Base-by-base conservation (phyloP, 1,284 basidiomycete species). In the Cutaneotrichosporon curvatum region DNA sequence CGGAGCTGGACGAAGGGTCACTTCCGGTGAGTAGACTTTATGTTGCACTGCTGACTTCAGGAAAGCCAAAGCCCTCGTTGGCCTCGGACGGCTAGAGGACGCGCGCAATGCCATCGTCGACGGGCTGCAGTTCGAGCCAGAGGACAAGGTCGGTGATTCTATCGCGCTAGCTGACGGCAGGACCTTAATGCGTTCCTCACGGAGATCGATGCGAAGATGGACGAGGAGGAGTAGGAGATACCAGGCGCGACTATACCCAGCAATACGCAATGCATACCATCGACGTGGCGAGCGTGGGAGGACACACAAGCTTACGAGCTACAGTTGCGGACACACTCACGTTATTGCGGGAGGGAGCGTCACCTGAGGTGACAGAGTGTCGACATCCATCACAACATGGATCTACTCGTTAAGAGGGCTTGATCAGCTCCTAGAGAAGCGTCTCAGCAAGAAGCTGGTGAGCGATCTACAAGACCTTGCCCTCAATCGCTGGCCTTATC, bases 1-100 rank as follows among this genome's bases (percentile, higher is more conserved):
- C 78, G 83, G 48, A 82, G 82, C 22, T 98, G 94, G 94, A 81
- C 84, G 59, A 97, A 97, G 68, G 94, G 91, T 0, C 89, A 97
- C 68, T 95, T 94, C 76, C 77, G 94, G 55, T 94, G 84, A 59
- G 88, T 85, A 3, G 86, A 85, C 67, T 22, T 14, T 23, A 8
- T 16, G n/a, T 7, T 34, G n/a, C 32, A 9, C 2, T 21, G 19
- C 41, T 51, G 19, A 41, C 42, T 1, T 30, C n/a, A 67, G 63
- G 35, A 63, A 60, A 54, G 60, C 65, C 0, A 53, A 68, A 18
- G 90, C 94, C 0, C 74, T 97, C 37, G 75, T 85, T 4, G 87
- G 81, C n/a, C 74, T 98, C 47, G 76, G 78, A 12, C 75, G 77
- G 39, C 73, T 79, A 44, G 74, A 81, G 31, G 90, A 95, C 44